These are phyloP conservation scores for Cryptococcus maquisensis DNA, from an alignment of 1,284 basidiomycete species.

Conservation along the genomic window DNA sequence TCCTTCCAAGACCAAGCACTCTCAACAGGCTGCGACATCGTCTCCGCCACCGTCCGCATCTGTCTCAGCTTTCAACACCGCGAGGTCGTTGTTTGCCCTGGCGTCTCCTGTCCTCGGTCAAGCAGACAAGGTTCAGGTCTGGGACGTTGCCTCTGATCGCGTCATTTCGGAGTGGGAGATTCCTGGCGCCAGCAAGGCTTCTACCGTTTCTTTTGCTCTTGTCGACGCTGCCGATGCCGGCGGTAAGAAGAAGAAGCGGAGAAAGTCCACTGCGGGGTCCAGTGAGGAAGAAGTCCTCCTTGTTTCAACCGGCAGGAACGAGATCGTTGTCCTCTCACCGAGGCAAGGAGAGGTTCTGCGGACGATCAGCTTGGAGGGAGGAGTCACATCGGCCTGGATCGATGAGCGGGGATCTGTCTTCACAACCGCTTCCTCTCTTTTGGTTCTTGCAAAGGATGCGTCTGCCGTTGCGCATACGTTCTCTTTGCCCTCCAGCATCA, in stretches of 20 bases:
- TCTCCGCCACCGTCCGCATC: constrained; percentile 42
- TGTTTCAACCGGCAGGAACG: constrained; percentile 33
- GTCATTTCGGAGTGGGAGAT: constrained; percentile 48
- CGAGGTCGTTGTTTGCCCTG: constrained; percentile 41
- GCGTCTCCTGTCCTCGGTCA: constrained; percentile 43
- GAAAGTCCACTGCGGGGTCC: constrained; percentile 17
- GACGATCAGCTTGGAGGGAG: constrained; percentile 25
- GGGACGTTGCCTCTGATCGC: constrained; percentile 41
- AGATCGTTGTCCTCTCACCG: constrained; percentile 31
- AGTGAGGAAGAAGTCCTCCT: constrained; percentile 39
- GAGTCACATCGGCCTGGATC: constrained; percentile 34
- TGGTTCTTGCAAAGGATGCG: constrained; percentile 34
- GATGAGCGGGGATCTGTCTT: constrained; percentile 32
- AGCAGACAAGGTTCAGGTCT: constrained; percentile 46
- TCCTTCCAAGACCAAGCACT: constrained; percentile 37
- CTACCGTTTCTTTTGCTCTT: constrained; percentile 34
- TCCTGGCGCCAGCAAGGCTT: constrained; percentile 40
- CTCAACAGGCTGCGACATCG: constrained; percentile 24
- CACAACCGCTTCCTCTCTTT: constrained; percentile 30
- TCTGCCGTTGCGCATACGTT: constrained; percentile 33
- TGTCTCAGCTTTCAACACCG: constrained; percentile 43
- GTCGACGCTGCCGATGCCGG: constrained; percentile 18
- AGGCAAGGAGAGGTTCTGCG: constrained; percentile 29
- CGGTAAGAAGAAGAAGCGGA: constrained; percentile 32
- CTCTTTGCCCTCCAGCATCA: constrained; percentile 22